These are phyloP conservation scores for Actinidia arguta DNA, from an alignment of 179 eudicot species.

Conservation along the genomic window DNA sequence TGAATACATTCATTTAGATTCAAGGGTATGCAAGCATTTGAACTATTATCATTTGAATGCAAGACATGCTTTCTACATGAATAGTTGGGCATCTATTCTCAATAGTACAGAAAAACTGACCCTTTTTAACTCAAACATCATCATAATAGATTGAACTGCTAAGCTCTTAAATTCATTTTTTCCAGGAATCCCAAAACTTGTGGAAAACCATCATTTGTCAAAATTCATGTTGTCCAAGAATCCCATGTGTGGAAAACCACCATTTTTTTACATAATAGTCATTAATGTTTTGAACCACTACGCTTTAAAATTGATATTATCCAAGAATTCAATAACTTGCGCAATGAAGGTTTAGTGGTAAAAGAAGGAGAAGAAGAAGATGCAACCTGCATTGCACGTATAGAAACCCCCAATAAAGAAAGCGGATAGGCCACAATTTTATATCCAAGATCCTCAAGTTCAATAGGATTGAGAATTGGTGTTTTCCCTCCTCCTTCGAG, in stretches of 20 bases:
- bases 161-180: too few species aligned
- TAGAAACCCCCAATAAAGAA: conserved; percentile 87
- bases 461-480: conserved; percentile 90
- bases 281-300: not conserved
- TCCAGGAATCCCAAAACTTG: too few species aligned
- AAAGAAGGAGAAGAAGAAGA: not conserved
- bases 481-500: conserved; percentile 99
- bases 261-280: not conserved
- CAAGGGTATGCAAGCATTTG: not conserved
- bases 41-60: not conserved
- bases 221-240: too few species aligned
- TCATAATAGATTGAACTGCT: too few species aligned
- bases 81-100: not conserved
- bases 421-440: conserved; percentile 92
- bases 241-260: too few species aligned
- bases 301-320: not conserved
- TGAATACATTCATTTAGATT: not conserved
- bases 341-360: not conserved
- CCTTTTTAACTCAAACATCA: too few species aligned
- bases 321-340: not conserved
- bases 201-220: too few species aligned
- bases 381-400: conserved; percentile 91
- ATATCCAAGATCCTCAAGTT: conserved; percentile 86
- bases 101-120: not conserved
- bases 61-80: not conserved